Base-by-base conservation (phyloP, 805 yeast genomes). In the Brettanomyces sp. region DNA sequence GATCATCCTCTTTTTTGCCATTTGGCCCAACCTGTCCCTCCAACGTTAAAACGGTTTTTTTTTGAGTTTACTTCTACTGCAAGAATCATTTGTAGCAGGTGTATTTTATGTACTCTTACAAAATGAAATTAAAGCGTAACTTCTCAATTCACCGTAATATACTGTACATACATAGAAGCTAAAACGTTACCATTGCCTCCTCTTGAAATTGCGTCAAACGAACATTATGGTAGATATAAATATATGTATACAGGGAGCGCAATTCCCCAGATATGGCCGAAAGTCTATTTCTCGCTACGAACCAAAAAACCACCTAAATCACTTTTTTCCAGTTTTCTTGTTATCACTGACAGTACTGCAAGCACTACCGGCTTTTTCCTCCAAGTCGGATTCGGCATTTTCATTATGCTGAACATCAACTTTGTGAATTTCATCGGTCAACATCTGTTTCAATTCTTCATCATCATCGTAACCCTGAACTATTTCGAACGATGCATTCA, bases 401-500 rank as follows among this genome's bases (percentile, higher is more conserved):
- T 42, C 44, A 4, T 35, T 28, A 13, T 42, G 44, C 5, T 34
- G 33, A 13, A 36, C 44, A 4, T 42, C 36, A 18, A 42, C 44
- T 21, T 42, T 42, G 36, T 34, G 30, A 18, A 42, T 42, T 18
- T 42, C 44, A 12, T 42, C 44, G 6, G 44, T 33, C 12, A 42
- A 12, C 33, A 42, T 23, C 30, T 32, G 30, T 14, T 42, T 33
- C 34, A 28, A 45, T 4, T 48, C 51, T 39, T 50, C 49, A 41
- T 51, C 51, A n/a, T 54, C 55, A 37, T 51, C 57, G 13, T 53
- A 57, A 36, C 46, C 52, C 4, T 38, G 49, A 13, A 44, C 47
- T 38, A 49, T 43, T 36, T 49, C 50, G 22, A 56, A 51, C 4
- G 60, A 49, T 23, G 49, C 57, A 45, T 49, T 49, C 50, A 63